Percentiles rank a stretch among this genome's conserved stretches.
phyloP scores from a whole-genome alignment of 768 basidiomycete species.

The Gloeopeniophorella convolvens region DNA sequence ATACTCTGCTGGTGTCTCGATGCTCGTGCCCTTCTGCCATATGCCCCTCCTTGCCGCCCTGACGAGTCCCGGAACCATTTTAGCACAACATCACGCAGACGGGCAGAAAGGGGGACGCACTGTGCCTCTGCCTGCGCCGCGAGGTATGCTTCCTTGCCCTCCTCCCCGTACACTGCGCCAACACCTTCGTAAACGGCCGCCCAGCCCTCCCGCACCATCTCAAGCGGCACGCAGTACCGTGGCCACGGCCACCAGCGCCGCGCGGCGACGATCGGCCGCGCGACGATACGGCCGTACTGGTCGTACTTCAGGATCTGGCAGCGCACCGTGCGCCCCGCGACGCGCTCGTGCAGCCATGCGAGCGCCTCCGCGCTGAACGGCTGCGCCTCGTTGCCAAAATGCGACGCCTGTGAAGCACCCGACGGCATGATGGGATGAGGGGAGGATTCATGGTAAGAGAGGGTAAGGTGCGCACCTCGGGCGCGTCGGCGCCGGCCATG shows the following conservation, averaged over 20 bases:
- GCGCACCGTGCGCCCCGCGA: conserved; percentile 55
- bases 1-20: conserved; percentile 39
- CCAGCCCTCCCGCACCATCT: conserved; percentile 79
- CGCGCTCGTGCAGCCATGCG: conserved; percentile 54
- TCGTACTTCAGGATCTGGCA: conserved; percentile 73
- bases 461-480: conserved; percentile 51
- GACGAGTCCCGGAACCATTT: not conserved
- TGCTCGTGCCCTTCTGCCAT: conserved; percentile 30
- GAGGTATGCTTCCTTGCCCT: conserved; percentile 59
- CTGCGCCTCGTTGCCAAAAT: conserved; percentile 81
- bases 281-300: conserved; percentile 79
- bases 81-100: conserved; percentile 2
- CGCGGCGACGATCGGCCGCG: conserved; percentile 51
- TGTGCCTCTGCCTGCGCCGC: conserved; percentile 58
- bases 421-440: not conserved
- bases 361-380: conserved; percentile 68
- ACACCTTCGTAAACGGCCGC: conserved; percentile 69
- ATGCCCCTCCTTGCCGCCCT: conserved; percentile 31
- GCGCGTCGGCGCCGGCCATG: conserved; percentile 88
- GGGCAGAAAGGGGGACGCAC: conserved; percentile 34
- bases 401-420: conserved; percentile 46
- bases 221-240: conserved; percentile 48
- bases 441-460: not conserved
- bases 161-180: conserved; percentile 73
- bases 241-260: conserved; percentile 43